phyloP scores from a whole-genome alignment of 176 grass and related monocot species.

The Oryza glumipatula region DNA sequence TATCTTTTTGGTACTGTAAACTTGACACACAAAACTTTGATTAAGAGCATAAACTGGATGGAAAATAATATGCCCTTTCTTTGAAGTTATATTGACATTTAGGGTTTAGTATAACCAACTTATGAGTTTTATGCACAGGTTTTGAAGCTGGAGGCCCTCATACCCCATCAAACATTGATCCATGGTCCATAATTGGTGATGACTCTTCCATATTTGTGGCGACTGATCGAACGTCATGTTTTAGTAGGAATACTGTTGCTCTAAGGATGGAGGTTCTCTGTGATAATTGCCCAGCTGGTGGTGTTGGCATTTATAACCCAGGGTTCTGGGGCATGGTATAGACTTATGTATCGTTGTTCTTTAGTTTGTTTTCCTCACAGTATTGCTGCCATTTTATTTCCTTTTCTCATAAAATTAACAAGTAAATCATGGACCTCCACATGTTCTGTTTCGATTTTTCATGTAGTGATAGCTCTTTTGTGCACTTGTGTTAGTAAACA shows the following conservation, averaged over 20 bases:
- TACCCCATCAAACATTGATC: slow-evolving; percentile 87
- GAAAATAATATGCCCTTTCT: background rate
- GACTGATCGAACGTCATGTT: slow-evolving; percentile 72
- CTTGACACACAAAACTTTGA: background rate
- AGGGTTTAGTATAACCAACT: background rate
- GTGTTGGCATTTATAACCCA: slow-evolving; percentile 92
- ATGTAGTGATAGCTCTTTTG: background rate
- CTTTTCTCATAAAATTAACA: background rate
- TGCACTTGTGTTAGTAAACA: background rate
- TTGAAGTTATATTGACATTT: background rate
- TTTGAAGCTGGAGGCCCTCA: slow-evolving; percentile 92
- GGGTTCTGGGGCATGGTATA: slow-evolving; percentile 98
- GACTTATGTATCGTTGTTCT: background rate
- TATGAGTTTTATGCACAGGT: slow-evolving; percentile 46
- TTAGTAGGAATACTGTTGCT: slow-evolving; percentile 77
- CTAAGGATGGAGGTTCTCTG: slow-evolving; percentile 76
- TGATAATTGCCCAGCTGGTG: slow-evolving; percentile 55
- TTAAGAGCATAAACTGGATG: background rate
- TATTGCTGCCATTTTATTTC: background rate
- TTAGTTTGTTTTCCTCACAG: background rate
- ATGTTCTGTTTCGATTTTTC: slow-evolving; percentile 4
- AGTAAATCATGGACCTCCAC: background rate
- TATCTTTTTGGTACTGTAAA: background rate
- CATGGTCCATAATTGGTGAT: slow-evolving; percentile 79
- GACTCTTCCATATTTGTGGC: slow-evolving; percentile 61